Evolutionary conservation across 2,329 filamentous ascomycete genomes (phyloP), one percentile per base, ranked within the genome.

Genomic region (Xylariaceae sp.): DNA sequence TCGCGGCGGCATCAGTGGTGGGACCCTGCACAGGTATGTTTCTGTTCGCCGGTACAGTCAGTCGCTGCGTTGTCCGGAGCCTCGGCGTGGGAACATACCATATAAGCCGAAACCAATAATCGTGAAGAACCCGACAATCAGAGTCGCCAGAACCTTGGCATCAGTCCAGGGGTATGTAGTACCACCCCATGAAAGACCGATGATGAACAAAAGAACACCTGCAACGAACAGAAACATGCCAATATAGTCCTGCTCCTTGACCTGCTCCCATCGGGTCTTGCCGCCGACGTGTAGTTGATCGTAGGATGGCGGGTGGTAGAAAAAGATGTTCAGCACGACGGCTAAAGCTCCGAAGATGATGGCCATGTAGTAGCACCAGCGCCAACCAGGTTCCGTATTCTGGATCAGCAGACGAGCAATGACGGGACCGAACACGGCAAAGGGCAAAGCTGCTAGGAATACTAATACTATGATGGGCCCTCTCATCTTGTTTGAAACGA

Each of bases 141-240:
- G 45, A 22, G 66, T 58, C 12, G 62, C 57, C 1, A 66, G 58
- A 22, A 67, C 61, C 10, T 47, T 57, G 12, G 62, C 52, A 9
- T 58, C 63, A 17, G 50, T 39, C 57, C 59, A 61, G n/a, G 56
- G 49, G 22, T 53, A 50, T 4, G 42, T 49, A 39, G 50, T 49
- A 2, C 53, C 48, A 47, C 66, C 67, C 62, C 63, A 66, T 14
- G 63, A 65, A 22, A 67, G 52, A 9, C 63, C 65, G 5, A 67
- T 52, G 18, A 67, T 50, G 50, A 67, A 66, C 3, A 67, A 48
- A 14, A 53, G 47, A 6, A 67, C 47, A 9, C 65, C 64, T 31
- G 60, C 55, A 5, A 56, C 49, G 18, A 66, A 55, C 2, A 67
- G 50, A 49, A 67, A 63, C 2, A 60, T 50, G 14, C 65, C 65